Evolutionary conservation across 78 protist genomes (phyloP).

Genomic region (Diacronema lutheri): DNA sequence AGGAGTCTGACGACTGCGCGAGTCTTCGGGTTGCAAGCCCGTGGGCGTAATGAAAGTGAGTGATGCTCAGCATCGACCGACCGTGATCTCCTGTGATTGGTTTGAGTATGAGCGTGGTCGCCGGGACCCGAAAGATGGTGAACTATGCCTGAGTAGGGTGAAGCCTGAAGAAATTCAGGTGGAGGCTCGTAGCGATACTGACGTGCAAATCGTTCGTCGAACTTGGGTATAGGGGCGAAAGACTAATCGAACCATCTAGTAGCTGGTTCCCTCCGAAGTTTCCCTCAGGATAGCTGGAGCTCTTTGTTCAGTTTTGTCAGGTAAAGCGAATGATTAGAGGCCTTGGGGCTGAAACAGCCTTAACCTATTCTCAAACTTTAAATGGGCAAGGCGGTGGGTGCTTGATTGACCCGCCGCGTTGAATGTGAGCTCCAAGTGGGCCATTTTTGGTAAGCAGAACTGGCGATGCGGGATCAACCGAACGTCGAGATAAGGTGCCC

Average conservation of each 20-base stretch:
- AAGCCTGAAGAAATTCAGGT: constrained; percentile 81
- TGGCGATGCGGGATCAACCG: constrained; percentile 93
- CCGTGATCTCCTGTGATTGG: constrained; percentile 46
- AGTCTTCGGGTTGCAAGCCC: constrained; percentile 59
- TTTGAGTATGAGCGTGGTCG: constrained; percentile 62
- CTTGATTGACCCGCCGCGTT: constrained; percentile 24
- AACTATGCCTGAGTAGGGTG: constrained; percentile 83
- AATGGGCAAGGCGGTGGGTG: constrained; percentile 48
- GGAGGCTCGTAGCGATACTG: constrained; percentile 87
- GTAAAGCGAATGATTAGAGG: constrained; percentile 85
- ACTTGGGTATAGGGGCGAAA: constrained; percentile 91
- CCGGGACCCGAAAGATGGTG: constrained; percentile 88
- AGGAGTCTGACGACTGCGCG: constrained; percentile 87
- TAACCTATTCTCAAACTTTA: constrained; percentile 80
- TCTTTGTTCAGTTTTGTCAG: constrained; percentile 48
- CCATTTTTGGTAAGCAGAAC: constrained; percentile 91
- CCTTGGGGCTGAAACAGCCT: constrained; percentile 51
- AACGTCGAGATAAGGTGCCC: constrained; percentile 76
- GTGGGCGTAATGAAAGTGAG: constrained; percentile 73
- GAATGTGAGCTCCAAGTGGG: constrained; percentile 77
- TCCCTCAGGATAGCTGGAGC: constrained; percentile 82
- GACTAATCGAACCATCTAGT: constrained; percentile 89
- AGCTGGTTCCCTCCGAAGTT: constrained; percentile 95
- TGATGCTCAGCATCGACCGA: constrained; percentile 37
- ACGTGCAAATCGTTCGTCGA: constrained; percentile 91